These are phyloP conservation scores for Nyssa sinensis DNA, from an alignment of 148 eudicot genomes.

Conservation along the genomic window DNA sequence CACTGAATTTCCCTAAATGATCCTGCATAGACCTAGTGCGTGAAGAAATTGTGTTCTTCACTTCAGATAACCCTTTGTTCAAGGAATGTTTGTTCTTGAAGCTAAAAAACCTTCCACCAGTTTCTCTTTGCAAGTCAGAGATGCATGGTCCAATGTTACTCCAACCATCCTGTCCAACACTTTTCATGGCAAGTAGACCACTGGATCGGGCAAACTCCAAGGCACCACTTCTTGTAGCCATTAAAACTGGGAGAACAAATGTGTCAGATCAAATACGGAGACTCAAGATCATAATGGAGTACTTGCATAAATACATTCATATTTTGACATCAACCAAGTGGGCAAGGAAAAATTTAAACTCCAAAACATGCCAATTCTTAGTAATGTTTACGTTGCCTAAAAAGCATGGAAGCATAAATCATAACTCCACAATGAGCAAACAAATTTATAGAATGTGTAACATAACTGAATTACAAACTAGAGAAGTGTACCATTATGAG, in stretches of 20 bases:
- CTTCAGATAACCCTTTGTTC: conserved; percentile 33
- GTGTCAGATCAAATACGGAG: conserved; percentile 3
- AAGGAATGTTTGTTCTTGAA: conserved; percentile 30
- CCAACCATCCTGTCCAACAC: conserved; percentile 31
- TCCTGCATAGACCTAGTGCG: conserved; percentile 39
- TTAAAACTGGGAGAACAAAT: conserved; percentile 36
- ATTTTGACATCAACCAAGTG: neutral
- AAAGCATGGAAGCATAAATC: neutral
- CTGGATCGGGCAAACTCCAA: conserved; percentile 46
- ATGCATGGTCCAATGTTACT: conserved; percentile 29
- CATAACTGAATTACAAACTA: neutral
- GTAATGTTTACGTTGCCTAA: neutral
- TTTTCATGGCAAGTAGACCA: conserved; percentile 30
- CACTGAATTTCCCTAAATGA: conserved; percentile 29
- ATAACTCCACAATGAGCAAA: neutral
- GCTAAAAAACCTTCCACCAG: conserved; percentile 36
- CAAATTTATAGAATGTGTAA: neutral
- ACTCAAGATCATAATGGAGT: neutral
- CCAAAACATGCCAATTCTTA: neutral
- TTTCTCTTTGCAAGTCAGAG: conserved; percentile 36
- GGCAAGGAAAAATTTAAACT: neutral
- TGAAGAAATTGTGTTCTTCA: conserved; percentile 31
- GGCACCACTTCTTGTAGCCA: conserved; percentile 45
- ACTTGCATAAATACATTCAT: neutral
- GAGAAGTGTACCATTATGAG: conserved; percentile 53